These are phyloP conservation scores for Rhododendron henanense DNA, from an alignment of 148 eudicot genomes.

Conservation along the genomic window DNA sequence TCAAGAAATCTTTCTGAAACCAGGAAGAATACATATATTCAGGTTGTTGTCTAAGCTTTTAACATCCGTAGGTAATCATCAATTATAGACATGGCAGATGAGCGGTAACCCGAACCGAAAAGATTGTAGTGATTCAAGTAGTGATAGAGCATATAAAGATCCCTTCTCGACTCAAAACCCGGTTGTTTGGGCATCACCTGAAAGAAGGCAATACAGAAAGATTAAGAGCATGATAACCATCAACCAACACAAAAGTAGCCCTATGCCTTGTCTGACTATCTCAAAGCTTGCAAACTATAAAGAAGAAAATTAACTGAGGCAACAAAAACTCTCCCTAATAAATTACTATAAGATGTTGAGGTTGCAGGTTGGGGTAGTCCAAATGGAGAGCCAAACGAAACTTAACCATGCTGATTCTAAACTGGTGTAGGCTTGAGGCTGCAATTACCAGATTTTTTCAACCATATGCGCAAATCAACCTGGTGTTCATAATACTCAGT, in stretches of 20 bases:
- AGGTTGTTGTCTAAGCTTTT: slow-evolving; percentile 33
- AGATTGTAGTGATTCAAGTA: slow-evolving; percentile 97
- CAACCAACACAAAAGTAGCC: background rate
- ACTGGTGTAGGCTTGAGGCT: background rate
- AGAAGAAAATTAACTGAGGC: background rate
- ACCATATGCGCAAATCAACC: background rate
- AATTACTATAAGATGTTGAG: background rate
- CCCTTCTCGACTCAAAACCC: slow-evolving; percentile 83
- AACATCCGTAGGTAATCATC: slow-evolving; percentile 79
- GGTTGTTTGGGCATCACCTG: slow-evolving; percentile 96
- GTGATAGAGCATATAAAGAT: slow-evolving; percentile 84
- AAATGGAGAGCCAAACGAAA: background rate
- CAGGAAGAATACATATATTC: slow-evolving; percentile 6
- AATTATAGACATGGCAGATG: slow-evolving; percentile 88
- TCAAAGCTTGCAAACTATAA: background rate
- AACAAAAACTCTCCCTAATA: background rate
- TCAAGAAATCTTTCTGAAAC: background rate
- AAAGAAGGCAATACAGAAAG: slow-evolving; percentile 8
- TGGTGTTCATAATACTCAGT: background rate
- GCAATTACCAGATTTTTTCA: background rate
- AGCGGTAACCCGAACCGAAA: slow-evolving; percentile 91
- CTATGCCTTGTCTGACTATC: background rate
- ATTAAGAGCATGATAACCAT: background rate
- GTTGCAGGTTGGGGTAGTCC: slow-evolving; percentile 1
- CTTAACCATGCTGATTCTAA: background rate